Evolutionary conservation across 768 basidiomycete genomes (phyloP), one percentile per base, ranked within the genome.

Genomic region (Russula compacta): DNA sequence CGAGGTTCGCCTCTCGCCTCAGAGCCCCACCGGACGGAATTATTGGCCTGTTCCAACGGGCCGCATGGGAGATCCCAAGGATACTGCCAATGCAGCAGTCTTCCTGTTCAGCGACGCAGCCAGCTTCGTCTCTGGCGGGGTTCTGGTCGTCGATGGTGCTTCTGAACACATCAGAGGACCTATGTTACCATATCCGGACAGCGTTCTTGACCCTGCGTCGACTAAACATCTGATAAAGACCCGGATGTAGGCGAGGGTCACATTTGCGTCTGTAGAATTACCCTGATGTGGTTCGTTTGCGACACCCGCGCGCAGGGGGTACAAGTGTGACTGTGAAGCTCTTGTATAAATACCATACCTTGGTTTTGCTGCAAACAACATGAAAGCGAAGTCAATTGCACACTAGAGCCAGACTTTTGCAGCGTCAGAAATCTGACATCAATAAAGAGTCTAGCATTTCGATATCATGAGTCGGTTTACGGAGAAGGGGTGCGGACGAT

Each of bases 1-100:
- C 56, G 75, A 80, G 72, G 76, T 80, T 63, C 83, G 86, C n/a
- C 79, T 90, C 54, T 68, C 61, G 42, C 64, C 71, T 21, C 67
- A 62, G 56, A 58, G 42, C 21, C 53, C 44, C 24, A 7, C 39
- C 15, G 46, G 24, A 43, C 29, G 52, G 36, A 35, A 35, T 3
- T 3, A 14, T 35, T 54, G 42, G 48, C 42, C 39, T 12, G 0
- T 50, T 44, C 61, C 64, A n/a, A 53, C 60, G 0, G 67, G 65
- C 21, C 67, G 69, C 43, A 48, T 59, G 49, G 69, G 69, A 24
- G 59, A 65, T 43, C 40, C 60, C 12, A 55, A 62, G 32, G 77
- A 78, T 57, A 73, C 77, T 39, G 77, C 76, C 7, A 69, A 72
- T 48, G 71, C 75, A 17, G 72, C 73, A 1, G 60, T 73, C 15